Conservation (phyloP, 1,139 yeast species). For the Saccharomycopsis hybrid region DNA sequence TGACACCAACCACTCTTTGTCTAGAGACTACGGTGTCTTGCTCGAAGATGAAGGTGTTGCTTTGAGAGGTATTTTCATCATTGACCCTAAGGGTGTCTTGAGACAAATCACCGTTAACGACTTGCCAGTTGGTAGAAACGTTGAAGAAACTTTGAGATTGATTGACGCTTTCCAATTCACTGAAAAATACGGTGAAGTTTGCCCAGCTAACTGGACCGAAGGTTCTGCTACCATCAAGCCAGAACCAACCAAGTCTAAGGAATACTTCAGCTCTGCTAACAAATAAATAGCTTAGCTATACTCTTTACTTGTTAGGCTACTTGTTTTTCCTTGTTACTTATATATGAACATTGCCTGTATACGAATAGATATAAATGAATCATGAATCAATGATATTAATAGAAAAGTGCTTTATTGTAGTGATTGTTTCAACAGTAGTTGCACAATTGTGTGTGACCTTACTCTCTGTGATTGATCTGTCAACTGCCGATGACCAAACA, state of each 20-base stretch:
- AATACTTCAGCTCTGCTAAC: constrained; percentile 65
- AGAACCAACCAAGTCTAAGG: constrained; percentile 73
- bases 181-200: constrained; percentile 96
- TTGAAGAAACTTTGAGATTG: constrained; percentile 94
- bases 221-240: constrained; percentile 95
- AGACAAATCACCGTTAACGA: constrained; percentile 98
- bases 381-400: too few relatives aligned
- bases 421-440: too few relatives aligned
- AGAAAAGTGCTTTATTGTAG: too few relatives aligned
- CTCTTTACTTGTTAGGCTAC: too few relatives aligned
- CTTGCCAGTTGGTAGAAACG: constrained; percentile 98
- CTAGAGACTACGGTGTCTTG: constrained; percentile 95
- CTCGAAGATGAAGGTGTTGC: constrained; percentile 95
- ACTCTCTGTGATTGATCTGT: too few relatives aligned
- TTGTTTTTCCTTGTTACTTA: too few relatives aligned
- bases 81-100: constrained; percentile 89
- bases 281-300: background rate
- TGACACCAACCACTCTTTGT: constrained; percentile 92
- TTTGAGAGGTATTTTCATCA: constrained; percentile 94
- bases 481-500: too few relatives aligned
- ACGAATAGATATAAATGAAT: too few relatives aligned
- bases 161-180: constrained; percentile 99
- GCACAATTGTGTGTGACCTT: too few relatives aligned
- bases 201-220: constrained; percentile 99
- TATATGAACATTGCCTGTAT: too few relatives aligned